Evolutionary conservation across 495 filamentous ascomycete species (phyloP), one percentile per base, ranked within the genome.

Genomic region (Penicillium cosmopolitanum): DNA sequence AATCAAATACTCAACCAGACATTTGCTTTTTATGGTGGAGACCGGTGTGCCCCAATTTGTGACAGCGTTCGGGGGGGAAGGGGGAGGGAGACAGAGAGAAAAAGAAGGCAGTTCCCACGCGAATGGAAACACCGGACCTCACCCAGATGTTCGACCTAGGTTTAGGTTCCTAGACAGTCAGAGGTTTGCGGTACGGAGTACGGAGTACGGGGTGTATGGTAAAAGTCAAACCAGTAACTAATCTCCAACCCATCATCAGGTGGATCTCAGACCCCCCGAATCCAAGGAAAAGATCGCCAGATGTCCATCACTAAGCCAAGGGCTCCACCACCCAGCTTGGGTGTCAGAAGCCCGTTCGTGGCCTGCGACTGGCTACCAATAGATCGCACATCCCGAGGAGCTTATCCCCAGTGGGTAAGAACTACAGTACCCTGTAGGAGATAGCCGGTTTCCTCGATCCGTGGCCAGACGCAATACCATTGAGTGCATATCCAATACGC

Each of bases 371-470:
- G 65, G 65, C 33, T 65, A 55, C 62, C 62, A 63, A 21, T 25
- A 50, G 66, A 68, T 66, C 66, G 63, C 42, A 36, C 56, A 44
- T 55, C 54, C 62, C 55, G 58, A 58, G 44, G 62, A 65, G 63
- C 63, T 63, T 66, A 59, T 53, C 60, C 62, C 55, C 31, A 23
- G 55, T 58, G 57, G 51, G 50, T 51, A 28, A 25, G 35, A 19
- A 13, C 42, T 19, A 9, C 19, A 21, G 19, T 21, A 21, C 16
- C 42, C 16, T 44, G 42, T 44, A 38, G 6, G 46, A 52, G 33
- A 44, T 28, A 44, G 16, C 18, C 13, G 7, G 23, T 33, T 6
- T 28, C 47, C 21, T 25, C n/a, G 28, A 50, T 28, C 21, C 21
- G 23, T 50, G 47, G 47, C 47, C 47, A 50, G 47, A 33, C 21